phyloP scores from a whole-genome alignment of 73 alveolate species.

The Uronychia setigera region DNA sequence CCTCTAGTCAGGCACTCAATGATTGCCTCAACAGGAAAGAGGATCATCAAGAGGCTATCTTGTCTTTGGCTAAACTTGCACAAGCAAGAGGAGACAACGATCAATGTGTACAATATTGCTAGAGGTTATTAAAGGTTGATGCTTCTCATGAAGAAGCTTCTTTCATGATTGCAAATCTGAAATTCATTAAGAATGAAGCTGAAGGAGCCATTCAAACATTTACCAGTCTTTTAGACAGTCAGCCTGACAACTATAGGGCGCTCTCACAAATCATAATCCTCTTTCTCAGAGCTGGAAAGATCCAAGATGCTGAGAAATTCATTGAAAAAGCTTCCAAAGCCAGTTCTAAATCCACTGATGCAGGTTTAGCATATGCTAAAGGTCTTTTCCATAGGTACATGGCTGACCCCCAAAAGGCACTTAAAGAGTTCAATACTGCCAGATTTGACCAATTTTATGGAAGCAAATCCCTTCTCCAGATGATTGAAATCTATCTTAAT shows the following conservation, averaged over 20 bases:
- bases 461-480: slow-evolving; percentile 84
- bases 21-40: slow-evolving; percentile 58
- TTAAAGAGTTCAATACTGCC: slow-evolving; percentile 90
- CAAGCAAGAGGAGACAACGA: slow-evolving; percentile 70
- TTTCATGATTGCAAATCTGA: slow-evolving; percentile 81
- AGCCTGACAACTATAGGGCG: slow-evolving; percentile 82
- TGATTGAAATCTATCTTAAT: slow-evolving; percentile 95
- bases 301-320: slow-evolving; percentile 72
- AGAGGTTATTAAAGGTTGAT: slow-evolving; percentile 74
- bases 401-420: slow-evolving; percentile 91
- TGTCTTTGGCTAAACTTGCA: slow-evolving; percentile 67
- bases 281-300: slow-evolving; percentile 77
- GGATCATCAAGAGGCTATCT: slow-evolving; percentile 69
- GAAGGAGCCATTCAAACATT: slow-evolving; percentile 75
- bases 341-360: slow-evolving; percentile 69
- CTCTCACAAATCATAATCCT: slow-evolving; percentile 64
- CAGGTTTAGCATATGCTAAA: slow-evolving; percentile 96
- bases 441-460: slow-evolving; percentile 93
- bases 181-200: slow-evolving; percentile 66
- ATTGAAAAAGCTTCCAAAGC: slow-evolving; percentile 77
- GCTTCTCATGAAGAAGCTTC: slow-evolving; percentile 85
- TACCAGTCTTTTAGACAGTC: slow-evolving; percentile 58
- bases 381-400: slow-evolving; percentile 91
- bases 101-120: slow-evolving; percentile 76
- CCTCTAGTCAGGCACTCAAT: slow-evolving; percentile 53